Base-by-base conservation (phyloP, 2,329 filamentous ascomycete species). In the Fusarium devonianum region DNA sequence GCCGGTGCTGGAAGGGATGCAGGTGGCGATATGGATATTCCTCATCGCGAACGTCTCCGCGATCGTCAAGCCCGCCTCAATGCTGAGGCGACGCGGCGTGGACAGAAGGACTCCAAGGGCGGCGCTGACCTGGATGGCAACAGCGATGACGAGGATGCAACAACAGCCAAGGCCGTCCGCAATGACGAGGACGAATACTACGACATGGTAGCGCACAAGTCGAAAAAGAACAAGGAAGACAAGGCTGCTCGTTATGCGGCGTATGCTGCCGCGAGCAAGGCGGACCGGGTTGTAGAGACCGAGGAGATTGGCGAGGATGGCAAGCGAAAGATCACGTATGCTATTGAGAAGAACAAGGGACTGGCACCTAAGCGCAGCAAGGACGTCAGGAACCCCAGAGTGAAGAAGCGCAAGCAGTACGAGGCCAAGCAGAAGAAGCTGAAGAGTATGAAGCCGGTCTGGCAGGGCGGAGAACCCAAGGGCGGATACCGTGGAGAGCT, bases 391-490 rank as follows among this genome's bases (percentile, higher is more conserved):
- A 99, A 99, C 76, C 92, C 94, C 25, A 82, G 94, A 71, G 93
- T 97, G 60, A 99, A 97, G 88, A 97, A 97, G 88, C 86, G 91
- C 74, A 91, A 91, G 85, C 92, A 91, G 84, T 99, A 85, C 72
- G 92, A 95, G 69, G 88, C 92, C 73, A 97, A 96, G 82, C 89
- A 93, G 83, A 97, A 97, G 89, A 97, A 97, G 81, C 75, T 97
- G 68, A 85, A 84, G 66, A 93, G 88, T 69, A 90, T 92, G 78
- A 90, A 89, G 77, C 83, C 89, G 7, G 80, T 90, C 11, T 97
- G 92, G 77, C 90, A 92, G 73, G 90, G 90, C 61, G 89, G 90
- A 54, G 86, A 95, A 75, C 86, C 89, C 63, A 84, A 84, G 67
- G 89, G 91, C 67, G 89, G 92, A 43, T 99, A 99, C 77, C 84